A percentile compares a stretch with the other conserved stretches of the same genome.
These are phyloP conservation scores for Aspergillus pseudoviridinutans DNA, from an alignment of 2,329 filamentous ascomycete genomes.

Conservation along the genomic window DNA sequence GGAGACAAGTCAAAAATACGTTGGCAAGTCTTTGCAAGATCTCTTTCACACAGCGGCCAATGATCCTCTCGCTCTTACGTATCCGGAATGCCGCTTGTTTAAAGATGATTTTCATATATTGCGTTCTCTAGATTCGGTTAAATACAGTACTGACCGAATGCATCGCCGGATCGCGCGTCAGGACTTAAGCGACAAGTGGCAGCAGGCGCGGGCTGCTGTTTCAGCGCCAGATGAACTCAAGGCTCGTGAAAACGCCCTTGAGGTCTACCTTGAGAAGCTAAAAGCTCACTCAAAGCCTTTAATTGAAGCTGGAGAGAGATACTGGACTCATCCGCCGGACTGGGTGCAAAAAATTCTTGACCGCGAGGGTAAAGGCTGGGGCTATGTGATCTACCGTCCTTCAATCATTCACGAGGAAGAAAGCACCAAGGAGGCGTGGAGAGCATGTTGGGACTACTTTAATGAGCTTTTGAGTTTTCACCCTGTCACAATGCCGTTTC, in stretches of 20 bases:
- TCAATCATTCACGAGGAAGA: neutral
- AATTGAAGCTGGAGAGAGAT: neutral
- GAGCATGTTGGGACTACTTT: neutral
- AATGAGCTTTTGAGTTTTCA: neutral
- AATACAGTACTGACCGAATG: neutral
- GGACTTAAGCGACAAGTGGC: neutral
- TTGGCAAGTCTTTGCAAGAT: constrained; percentile 2
- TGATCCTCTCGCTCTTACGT: constrained; percentile 3
- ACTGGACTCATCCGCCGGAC: neutral
- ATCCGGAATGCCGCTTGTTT: constrained; percentile 5
- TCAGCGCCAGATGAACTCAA: neutral
- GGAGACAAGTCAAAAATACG: constrained; percentile 1
- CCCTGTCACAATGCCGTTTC: no score
- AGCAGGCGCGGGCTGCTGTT: neutral
- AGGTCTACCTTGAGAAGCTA: neutral
- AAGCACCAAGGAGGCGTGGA: neutral
- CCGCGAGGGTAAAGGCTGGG: constrained; percentile 1
- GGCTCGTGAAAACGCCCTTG: no score
- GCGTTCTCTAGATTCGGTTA: no score
- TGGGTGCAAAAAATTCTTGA: constrained; percentile 5
- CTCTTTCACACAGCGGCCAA: constrained; percentile 7
- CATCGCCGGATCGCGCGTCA: neutral
- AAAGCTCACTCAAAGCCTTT: neutral
- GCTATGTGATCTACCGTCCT: constrained; percentile 1
- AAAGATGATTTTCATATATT: constrained; percentile 4